These are phyloP conservation scores for Fusarium begoniae DNA, from an alignment of 2,329 filamentous ascomycete species.

Conservation along the genomic window DNA sequence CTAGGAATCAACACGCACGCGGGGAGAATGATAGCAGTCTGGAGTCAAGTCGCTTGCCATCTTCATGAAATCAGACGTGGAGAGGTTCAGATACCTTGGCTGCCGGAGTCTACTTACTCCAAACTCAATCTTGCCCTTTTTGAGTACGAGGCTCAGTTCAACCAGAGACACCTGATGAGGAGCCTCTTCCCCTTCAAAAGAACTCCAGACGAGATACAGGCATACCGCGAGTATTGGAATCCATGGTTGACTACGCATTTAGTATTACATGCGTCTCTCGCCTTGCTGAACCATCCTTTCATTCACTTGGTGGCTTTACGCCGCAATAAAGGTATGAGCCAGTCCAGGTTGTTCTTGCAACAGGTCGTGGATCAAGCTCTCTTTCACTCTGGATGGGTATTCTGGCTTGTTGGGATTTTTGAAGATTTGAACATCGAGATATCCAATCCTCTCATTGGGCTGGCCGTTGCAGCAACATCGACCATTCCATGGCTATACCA, in stretches of 20 bases:
- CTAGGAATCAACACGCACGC: neutral
- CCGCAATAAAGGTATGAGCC: neutral
- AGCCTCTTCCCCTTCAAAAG: slow-evolving; percentile 7
- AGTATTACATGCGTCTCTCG: slow-evolving; percentile 5
- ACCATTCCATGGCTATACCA: slow-evolving; percentile 12
- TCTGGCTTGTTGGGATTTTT: slow-evolving; percentile 15
- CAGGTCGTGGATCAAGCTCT: slow-evolving; percentile 13
- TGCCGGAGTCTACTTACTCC: slow-evolving; percentile 7
- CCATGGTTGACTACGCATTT: slow-evolving; percentile 12
- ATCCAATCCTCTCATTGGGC: neutral
- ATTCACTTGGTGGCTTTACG: slow-evolving; percentile 5
- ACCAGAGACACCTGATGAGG: slow-evolving; percentile 11
- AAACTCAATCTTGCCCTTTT: slow-evolving; percentile 5
- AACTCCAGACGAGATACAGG: neutral
- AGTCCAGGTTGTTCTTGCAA: slow-evolving; percentile 4
- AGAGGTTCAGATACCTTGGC: neutral
- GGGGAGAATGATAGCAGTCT: neutral
- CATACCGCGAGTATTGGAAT: slow-evolving; percentile 1
- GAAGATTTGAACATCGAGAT: slow-evolving; percentile 1
- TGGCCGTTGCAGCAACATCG: slow-evolving; percentile 11
- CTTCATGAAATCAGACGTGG: neutral
- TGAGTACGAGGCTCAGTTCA: slow-evolving; percentile 11
- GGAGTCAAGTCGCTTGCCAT: slow-evolving; percentile 2
- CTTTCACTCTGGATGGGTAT: slow-evolving; percentile 12
- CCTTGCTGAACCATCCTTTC: slow-evolving; percentile 6